Evolutionary conservation across 768 basidiomycete genomes (phyloP), one percentile per base, ranked within the genome.

Genomic region (Tricholoma flavovirens): DNA sequence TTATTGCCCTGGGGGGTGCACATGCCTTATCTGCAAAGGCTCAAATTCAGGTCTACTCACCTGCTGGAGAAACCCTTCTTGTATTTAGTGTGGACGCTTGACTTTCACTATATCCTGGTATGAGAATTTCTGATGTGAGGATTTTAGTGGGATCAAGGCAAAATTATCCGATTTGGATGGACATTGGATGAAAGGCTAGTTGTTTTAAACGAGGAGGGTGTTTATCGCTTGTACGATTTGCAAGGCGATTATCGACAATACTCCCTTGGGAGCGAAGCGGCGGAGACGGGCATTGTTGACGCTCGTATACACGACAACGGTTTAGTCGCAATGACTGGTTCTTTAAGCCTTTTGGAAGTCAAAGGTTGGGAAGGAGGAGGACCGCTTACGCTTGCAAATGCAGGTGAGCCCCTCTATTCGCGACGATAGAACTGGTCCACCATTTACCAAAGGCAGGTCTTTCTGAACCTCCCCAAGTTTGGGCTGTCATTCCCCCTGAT

Each of bases 401-500:
- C 89, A 64, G 83, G 93, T 91, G 64, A 62, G 83, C 74, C 49
- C 38, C 43, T 36, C 32, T 33, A 38, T 15, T 33, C 19, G 9
- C 22, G 51, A 48, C 10, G 4, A 9, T 49, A 2, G 24, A 36
- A 4, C 29, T 21, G 51, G 52, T 55, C 24, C 11, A 55, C 11
- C n/a, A 61, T 55, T 40, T 51, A 21, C 49, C 35, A 54, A 48
- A 12, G n/a, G 55, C 57, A 90, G 93, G 81, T 33, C 67, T 97
- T n/a, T 77, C 81, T 5, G 84, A 88, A 61, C 87, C 87, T 1
- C 93, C 93, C 1, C 77, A 82, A 62, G 78, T 91, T 8, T 98
- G 95, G 96, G 80, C 87, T 3, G 77, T 95, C 51, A 87, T 99
- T 48, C 89, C 93, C 1, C 93, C 94, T 0, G 93, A 96, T 65